Conservation (phyloP, 1,139 yeast genomes). For the Suhomyces choctaworum region DNA sequence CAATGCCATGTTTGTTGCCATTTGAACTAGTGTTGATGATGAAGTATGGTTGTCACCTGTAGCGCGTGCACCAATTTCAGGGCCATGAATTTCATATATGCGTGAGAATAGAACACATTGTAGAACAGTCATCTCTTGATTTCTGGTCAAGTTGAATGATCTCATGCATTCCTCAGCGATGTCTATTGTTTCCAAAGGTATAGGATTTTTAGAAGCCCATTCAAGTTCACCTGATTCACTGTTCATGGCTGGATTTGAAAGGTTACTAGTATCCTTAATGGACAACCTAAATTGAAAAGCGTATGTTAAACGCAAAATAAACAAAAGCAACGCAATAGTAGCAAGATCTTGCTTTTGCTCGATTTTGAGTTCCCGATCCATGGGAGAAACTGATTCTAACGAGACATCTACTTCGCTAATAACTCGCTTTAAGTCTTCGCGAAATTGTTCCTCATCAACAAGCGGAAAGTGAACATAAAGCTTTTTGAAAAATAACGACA, state of each 20-base stretch:
- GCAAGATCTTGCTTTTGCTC: conserved; percentile 14
- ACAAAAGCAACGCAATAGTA: conserved; percentile 10
- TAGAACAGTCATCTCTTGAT: conserved; percentile 18
- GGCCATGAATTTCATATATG: conserved; percentile 28
- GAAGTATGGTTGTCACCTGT: conserved; percentile 16
- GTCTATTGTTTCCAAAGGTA: conserved; percentile 20
- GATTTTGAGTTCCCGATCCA: conserved; percentile 1
- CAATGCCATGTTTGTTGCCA: conserved; percentile 16
- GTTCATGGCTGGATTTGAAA: conserved; percentile 1
- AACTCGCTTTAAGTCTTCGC: conserved; percentile 12
- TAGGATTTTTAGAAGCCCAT: conserved; percentile 17
- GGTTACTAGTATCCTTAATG: background rate
- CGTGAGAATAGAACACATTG: conserved; percentile 24
- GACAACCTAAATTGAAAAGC: conserved; percentile 13
- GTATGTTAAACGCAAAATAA: conserved; percentile 13
- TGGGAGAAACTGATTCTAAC: background rate
- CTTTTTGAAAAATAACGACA: conserved; percentile 12
- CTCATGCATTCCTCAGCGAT: conserved; percentile 21
- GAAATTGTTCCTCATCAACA: conserved; percentile 14
- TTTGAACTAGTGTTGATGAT: conserved; percentile 15
- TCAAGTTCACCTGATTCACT: conserved; percentile 1
- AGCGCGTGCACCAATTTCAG: conserved; percentile 30
- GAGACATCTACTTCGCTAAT: conserved; percentile 3
- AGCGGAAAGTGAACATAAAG: conserved; percentile 16
- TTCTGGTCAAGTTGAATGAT: conserved; percentile 14